phyloP scores from a whole-genome alignment of 2,329 filamentous ascomycete genomes.

The Fusarium metavorans region DNA sequence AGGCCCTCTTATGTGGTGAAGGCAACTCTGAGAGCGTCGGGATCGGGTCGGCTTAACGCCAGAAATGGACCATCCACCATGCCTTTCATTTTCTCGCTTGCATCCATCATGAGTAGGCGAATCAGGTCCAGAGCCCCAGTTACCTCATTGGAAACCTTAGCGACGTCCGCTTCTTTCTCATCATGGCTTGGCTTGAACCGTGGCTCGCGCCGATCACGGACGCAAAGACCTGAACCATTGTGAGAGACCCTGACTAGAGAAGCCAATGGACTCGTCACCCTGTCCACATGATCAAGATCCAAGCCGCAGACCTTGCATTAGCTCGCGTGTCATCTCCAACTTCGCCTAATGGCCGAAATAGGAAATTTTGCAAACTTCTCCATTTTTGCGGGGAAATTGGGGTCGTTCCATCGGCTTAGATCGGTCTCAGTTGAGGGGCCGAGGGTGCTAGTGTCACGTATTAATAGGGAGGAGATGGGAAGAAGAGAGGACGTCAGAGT shows the following conservation, averaged over 20 bases:
- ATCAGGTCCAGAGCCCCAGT: neutral
- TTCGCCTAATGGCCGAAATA: neutral
- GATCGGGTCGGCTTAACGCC: neutral
- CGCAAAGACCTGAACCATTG: neutral
- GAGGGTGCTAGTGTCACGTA: neutral
- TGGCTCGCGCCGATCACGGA: neutral
- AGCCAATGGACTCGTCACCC: neutral
- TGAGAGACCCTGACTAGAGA: neutral
- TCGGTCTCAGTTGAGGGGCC: no score
- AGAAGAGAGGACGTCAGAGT: neutral
- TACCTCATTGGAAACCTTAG: neutral
- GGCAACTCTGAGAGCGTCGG: neutral
- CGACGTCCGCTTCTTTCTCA: neutral
- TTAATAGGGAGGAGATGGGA: neutral
- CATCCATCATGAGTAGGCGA: neutral
- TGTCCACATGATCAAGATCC: neutral
- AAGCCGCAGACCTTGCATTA: neutral
- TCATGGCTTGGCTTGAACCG: neutral
- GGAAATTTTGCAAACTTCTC: neutral
- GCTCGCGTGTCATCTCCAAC: neutral
- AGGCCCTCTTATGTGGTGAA: neutral
- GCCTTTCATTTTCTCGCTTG: neutral
- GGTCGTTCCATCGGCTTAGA: neutral
- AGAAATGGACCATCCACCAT: no score
- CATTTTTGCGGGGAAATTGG: neutral